A percentile compares a stretch with the other conserved stretches of the same genome.
Conservation (phyloP, 2,329 filamentous ascomycete species). For the Alternaria longipes region DNA sequence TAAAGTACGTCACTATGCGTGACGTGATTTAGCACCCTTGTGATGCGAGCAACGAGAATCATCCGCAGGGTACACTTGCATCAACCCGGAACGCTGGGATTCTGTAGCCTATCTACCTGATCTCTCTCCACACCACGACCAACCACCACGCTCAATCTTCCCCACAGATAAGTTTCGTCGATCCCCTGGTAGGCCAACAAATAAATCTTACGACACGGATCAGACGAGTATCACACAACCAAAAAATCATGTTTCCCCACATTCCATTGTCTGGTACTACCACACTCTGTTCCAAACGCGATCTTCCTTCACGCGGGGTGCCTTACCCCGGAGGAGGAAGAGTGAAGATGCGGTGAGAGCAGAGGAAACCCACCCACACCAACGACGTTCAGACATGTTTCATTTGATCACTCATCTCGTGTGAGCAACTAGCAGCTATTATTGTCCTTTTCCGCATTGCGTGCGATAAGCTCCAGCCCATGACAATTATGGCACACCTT, state of each 20-base stretch:
- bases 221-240: slow-evolving; percentile 26
- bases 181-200: slow-evolving; percentile 5
- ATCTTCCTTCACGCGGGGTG: slow-evolving; percentile 24
- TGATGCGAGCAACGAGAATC: slow-evolving; percentile 37
- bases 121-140: slow-evolving; percentile 17
- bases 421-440: slow-evolving; percentile 20
- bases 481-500: slow-evolving; percentile 11
- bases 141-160: slow-evolving; percentile 16
- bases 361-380: slow-evolving; percentile 3
- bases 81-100: slow-evolving; percentile 27
- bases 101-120: slow-evolving; percentile 12
- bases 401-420: slow-evolving; percentile 21
- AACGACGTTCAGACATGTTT: slow-evolving; percentile 18
- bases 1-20: slow-evolving; percentile 25
- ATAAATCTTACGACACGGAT: slow-evolving; percentile 15
- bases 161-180: slow-evolving; percentile 30
- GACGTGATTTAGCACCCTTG: slow-evolving; percentile 47
- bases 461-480: slow-evolving; percentile 30
- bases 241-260: slow-evolving; percentile 17
- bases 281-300: slow-evolving; percentile 18
- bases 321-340: slow-evolving; percentile 18
- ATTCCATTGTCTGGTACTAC: slow-evolving; percentile 14
- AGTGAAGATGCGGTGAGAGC: slow-evolving; percentile 22
- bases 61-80: slow-evolving; percentile 25
- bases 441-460: slow-evolving; percentile 29